These are phyloP conservation scores for Steccherinum ochraceum DNA, from an alignment of 768 basidiomycete species.

Conservation along the genomic window DNA sequence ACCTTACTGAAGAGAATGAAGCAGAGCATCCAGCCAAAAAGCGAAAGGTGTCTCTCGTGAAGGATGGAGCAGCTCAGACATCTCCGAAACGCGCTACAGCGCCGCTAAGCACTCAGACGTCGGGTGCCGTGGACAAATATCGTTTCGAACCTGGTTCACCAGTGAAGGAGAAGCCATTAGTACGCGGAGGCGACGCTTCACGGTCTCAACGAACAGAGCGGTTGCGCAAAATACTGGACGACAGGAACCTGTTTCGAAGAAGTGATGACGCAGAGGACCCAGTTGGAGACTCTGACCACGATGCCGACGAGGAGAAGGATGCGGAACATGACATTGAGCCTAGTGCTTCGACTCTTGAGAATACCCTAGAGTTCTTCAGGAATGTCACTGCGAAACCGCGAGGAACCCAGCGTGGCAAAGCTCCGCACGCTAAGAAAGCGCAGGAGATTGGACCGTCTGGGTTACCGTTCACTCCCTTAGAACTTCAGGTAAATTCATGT, in stretches of 20 bases:
- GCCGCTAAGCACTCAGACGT: not conserved
- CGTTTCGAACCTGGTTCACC: slow-evolving; percentile 30
- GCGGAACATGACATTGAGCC: slow-evolving; percentile 1
- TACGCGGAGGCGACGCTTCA: slow-evolving; percentile 16
- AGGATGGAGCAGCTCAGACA: not conserved
- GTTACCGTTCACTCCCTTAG: slow-evolving; percentile 67
- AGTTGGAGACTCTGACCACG: slow-evolving; percentile 19
- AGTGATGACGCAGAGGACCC: slow-evolving; percentile 16
- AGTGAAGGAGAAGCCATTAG: not conserved
- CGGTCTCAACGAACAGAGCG: slow-evolving; percentile 28
- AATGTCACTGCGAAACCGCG: slow-evolving; percentile 9
- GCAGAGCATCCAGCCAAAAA: slow-evolving; percentile 4
- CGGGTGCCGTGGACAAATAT: slow-evolving; percentile 33
- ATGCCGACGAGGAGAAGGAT: slow-evolving; percentile 1
- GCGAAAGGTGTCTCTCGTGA: not conserved
- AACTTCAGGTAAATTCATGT: slow-evolving; percentile 48
- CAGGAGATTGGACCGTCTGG: slow-evolving; percentile 62
- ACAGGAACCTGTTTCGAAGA: slow-evolving; percentile 36
- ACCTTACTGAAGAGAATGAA: slow-evolving; percentile 42
- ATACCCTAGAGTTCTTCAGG: slow-evolving; percentile 38
- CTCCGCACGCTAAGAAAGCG: slow-evolving; percentile 25
- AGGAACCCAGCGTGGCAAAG: slow-evolving; percentile 3
- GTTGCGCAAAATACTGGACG: slow-evolving; percentile 44
- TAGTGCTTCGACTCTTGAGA: slow-evolving; percentile 33
- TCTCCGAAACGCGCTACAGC: slow-evolving; percentile 5